Percentiles rank a stretch among this genome's conserved stretches.
Conservation (phyloP, 768 basidiomycete species). For the Kondoa subrosea region DNA sequence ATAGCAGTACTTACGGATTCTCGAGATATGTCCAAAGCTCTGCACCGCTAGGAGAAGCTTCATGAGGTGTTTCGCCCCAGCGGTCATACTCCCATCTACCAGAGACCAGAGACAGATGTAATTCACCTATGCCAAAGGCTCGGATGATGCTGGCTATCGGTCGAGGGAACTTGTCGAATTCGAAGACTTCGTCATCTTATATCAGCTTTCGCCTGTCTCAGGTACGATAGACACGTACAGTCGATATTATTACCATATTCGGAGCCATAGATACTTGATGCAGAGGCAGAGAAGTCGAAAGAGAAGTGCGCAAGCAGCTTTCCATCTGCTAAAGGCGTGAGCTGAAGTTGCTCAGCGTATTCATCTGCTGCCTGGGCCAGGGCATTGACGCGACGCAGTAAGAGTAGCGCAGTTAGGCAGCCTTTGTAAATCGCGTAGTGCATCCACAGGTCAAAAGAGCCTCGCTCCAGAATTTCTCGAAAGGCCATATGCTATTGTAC, state of each 20-base stretch:
- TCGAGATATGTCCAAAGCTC: slow-evolving; percentile 15
- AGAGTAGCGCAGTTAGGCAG: not conserved
- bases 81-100: slow-evolving; percentile 76
- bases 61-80: slow-evolving; percentile 66
- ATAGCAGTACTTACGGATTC: not conserved
- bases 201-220: not conserved
- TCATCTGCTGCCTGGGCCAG: slow-evolving; percentile 25
- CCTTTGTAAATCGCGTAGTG: not conserved
- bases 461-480: too few species aligned
- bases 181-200: slow-evolving; percentile 33
- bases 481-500: not conserved
- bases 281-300: slow-evolving; percentile 44
- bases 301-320: slow-evolving; percentile 63
- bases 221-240: slow-evolving; percentile 20
- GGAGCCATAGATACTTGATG: slow-evolving; percentile 31
- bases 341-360: slow-evolving; percentile 41
- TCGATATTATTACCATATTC: slow-evolving; percentile 38
- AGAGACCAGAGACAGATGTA: slow-evolving; percentile 76
- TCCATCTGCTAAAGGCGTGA: slow-evolving; percentile 59
- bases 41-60: slow-evolving; percentile 59
- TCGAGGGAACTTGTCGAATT: slow-evolving; percentile 73
- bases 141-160: slow-evolving; percentile 71
- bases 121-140: slow-evolving; percentile 66
- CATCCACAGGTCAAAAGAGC: not conserved
- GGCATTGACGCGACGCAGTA: not conserved